Evolutionary conservation across 306 rosid genomes (phyloP), one percentile per base, ranked within the genome.

Genomic region (Fragaria iinumae): DNA sequence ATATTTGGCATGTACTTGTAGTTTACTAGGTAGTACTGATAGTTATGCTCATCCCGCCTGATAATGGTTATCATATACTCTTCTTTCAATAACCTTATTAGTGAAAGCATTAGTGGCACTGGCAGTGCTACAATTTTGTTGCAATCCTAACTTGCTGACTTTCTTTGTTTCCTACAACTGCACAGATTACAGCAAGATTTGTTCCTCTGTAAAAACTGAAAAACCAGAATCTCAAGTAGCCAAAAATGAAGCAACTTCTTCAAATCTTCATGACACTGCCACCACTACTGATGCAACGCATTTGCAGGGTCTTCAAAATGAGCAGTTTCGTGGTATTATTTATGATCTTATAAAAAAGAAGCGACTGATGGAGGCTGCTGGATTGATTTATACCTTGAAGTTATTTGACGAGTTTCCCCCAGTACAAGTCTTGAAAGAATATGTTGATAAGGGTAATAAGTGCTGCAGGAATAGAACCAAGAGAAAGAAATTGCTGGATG

Each of bases 381-480:
- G 87, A 79, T 87, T 86, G 77, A 69, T 86, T 63, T 56, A 56
- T 16, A 56, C 63, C 88, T 81, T 62, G 79, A 87, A 85, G 60
- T 81, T 90, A 85, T 59, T 75, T 32, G 81, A 65, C 86, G 76
- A 79, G 77, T 77, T 88, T 77, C 36, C 75, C 29, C 89, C 91
- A 5, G 79, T 39, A 45, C 77, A 38, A 57, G 79, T 87, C 49
- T 71, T 88, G 55, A 77, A 60, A 9, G 68, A 72, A 45, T 25
- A 83, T 43, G 29, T 87, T 72, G 56, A 21, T 43, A 63, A 71
- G 47, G 82, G 32, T 4, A 56, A 65, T 71, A 39, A 20, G 18
- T 48, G 23, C 25, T 65, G 36, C 38, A 11, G 7, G 21, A 44
- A 5, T 27, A 8, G 52, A 75, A 66, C 11, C 32, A 18, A 5